These are phyloP conservation scores for Candida sanyiensis DNA, from an alignment of 805 yeast genomes.

Conservation along the genomic window DNA sequence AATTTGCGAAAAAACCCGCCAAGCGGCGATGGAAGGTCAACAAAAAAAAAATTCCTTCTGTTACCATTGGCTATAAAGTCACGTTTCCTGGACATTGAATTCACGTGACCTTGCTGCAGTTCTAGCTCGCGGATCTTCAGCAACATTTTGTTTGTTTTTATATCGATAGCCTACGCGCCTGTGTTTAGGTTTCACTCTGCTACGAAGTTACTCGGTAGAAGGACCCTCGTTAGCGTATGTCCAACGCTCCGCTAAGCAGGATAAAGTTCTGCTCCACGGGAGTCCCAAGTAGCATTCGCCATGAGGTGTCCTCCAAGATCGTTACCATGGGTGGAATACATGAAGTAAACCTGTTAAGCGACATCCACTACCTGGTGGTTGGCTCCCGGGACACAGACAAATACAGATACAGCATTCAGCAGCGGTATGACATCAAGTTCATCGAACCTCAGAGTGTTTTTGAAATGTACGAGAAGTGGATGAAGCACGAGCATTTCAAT, in stretches of 20 bases:
- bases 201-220: no score
- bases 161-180: no score
- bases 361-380: conserved; percentile 53
- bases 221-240: neutral
- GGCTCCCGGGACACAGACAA: conserved; percentile 58
- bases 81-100: neutral
- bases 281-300: conserved; percentile 22
- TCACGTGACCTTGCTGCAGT: neutral
- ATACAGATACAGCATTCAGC: conserved; percentile 43
- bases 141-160: no score
- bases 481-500: conserved; percentile 33
- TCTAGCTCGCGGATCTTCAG: neutral
- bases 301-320: conserved; percentile 41
- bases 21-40: neutral
- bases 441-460: conserved; percentile 42
- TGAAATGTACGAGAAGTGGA: conserved; percentile 46
- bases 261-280: conserved; percentile 27
- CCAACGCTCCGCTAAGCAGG: conserved; percentile 2
- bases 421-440: conserved; percentile 53
- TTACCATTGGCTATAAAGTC: neutral
- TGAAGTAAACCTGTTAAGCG: conserved; percentile 53
- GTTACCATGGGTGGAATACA: conserved; percentile 54
- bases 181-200: no score
- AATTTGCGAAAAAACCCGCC: neutral
- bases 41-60: no score